Base-by-base conservation (phyloP, 176 grass and related monocot genomes). In the Alloteropsis semialata region DNA sequence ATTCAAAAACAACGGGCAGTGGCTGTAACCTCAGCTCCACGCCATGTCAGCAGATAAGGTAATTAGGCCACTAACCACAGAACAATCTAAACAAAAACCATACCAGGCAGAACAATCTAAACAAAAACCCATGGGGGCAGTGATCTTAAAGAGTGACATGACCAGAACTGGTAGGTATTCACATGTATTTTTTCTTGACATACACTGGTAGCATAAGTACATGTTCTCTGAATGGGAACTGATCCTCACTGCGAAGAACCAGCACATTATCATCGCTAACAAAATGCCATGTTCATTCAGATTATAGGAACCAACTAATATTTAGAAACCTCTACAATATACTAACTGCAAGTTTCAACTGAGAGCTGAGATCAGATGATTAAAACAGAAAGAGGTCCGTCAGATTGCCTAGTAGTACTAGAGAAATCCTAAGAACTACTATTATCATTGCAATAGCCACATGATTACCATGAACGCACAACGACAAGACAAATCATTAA, bases 391-490 rank as follows among this genome's bases (percentile, higher is more conserved):
- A 6, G 0, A 21, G 53, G 8, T 43, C 36, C 3, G 66, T 81
- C 13, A 13, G 15, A 64, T 11, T 68, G 51, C 18, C n/a, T n/a
- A n/a, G n/a, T 30, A 5, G 13, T 27, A 72, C 21, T 63, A 22
- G 15, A 55, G 5, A 60, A 60, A 72, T 3, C 24, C 48, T 46
- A 66, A 76, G 19, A 33, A 9, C 62, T 45, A 48, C 14, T 4
- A 46, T 29, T 38, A 66, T 29, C 45, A 43, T 25, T 56, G 43
- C 68, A 37, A 81, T 70, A 58, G 71, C 29, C 34, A 8, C 28
- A 81, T 39, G 64, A 54, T 78, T 65, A 78, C 65, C 73, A 82
- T 32, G 30, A 82, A 82, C 45, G 56, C 78, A 65, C 46, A 59
- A 39, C 50, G 46, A 66, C 65, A 58, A 58, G 29, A 32, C 65